A percentile compares a stretch with the other conserved stretches of the same genome.
Conservation (phyloP, 768 basidiomycete species). For the Tylopilus vinaceipallidus region DNA sequence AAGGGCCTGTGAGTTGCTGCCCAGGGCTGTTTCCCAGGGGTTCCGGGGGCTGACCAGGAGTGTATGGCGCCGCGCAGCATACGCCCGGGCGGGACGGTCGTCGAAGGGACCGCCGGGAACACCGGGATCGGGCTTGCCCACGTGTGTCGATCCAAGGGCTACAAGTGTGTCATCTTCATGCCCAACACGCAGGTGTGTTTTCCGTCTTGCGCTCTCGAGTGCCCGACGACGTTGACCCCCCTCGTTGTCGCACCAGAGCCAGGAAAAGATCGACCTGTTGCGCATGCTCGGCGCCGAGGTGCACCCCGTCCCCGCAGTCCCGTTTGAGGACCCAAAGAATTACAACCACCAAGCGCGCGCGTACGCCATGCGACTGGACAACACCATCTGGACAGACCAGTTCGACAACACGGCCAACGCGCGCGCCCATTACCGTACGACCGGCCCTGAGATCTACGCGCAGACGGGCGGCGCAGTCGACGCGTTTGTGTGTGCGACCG, state of each 20-base stretch:
- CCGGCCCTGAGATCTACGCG: constrained; percentile 96
- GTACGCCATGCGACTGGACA: constrained; percentile 67
- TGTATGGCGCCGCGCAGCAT: too few species aligned
- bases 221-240: not conserved
- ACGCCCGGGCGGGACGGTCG: constrained; percentile 91
- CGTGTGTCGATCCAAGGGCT: constrained; percentile 89
- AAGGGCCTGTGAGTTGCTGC: constrained; percentile 61
- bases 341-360: constrained; percentile 98
- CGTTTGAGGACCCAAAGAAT: constrained; percentile 92
- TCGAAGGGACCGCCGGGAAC: constrained; percentile 98
- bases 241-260: constrained; percentile 56
- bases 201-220: not conserved
- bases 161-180: constrained; percentile 99
- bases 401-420: constrained; percentile 97
- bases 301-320: constrained; percentile 92
- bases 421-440: constrained; percentile 80
- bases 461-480: constrained; percentile 79
- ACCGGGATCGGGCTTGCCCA: constrained; percentile 96
- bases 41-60: too few species aligned
- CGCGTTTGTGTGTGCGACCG: constrained; percentile 93
- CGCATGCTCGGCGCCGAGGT: constrained; percentile 98
- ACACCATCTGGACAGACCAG: constrained; percentile 96
- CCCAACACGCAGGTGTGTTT: constrained; percentile 78
- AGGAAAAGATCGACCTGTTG: constrained; percentile 97
- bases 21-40: too few species aligned